Percentiles rank a stretch among this genome's conserved stretches.
These are phyloP conservation scores for Coffea humblotiana DNA, from an alignment of 305 asterid genomes.

Conservation along the genomic window DNA sequence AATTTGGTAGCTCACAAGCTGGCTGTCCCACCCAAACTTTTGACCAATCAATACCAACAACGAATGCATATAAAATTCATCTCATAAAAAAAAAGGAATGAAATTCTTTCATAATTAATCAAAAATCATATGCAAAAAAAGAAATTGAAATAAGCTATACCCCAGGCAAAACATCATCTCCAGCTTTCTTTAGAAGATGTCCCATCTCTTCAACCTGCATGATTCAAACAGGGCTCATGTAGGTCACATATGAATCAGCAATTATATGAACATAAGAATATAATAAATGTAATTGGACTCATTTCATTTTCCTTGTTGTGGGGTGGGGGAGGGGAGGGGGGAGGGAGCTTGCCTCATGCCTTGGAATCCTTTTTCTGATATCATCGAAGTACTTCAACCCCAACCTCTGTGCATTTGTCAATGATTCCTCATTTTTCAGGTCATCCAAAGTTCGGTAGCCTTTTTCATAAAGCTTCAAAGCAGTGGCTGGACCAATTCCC, in stretches of 20 bases:
- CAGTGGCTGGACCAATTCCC: slow-evolving; percentile 96
- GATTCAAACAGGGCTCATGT: neutral
- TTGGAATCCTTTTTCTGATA: slow-evolving; percentile 84
- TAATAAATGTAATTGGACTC: neutral
- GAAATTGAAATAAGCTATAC: slow-evolving; percentile 38
- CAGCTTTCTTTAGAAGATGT: slow-evolving; percentile 61
- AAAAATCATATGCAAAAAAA: neutral
- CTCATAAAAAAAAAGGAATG: neutral
- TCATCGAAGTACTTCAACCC: slow-evolving; percentile 86
- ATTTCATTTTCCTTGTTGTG: neutral
- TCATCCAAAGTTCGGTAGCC: slow-evolving; percentile 84
- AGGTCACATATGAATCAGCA: neutral
- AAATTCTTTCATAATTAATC: neutral
- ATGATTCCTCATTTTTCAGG: slow-evolving; percentile 64
- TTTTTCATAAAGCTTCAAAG: slow-evolving; percentile 85
- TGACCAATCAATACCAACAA: neutral
- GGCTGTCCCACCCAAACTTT: neutral
- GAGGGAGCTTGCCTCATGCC: slow-evolving; percentile 58
- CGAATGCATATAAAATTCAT: neutral
- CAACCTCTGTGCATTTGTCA: slow-evolving; percentile 73
- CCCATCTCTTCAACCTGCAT: slow-evolving; percentile 88
- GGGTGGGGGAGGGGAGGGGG: slow-evolving; percentile 4
- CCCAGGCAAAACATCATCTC: slow-evolving; percentile 81
- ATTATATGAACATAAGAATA: neutral
- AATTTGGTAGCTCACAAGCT: neutral